Conservation (phyloP, 179 eudicot genomes). For the Carnegiea gigantea region DNA sequence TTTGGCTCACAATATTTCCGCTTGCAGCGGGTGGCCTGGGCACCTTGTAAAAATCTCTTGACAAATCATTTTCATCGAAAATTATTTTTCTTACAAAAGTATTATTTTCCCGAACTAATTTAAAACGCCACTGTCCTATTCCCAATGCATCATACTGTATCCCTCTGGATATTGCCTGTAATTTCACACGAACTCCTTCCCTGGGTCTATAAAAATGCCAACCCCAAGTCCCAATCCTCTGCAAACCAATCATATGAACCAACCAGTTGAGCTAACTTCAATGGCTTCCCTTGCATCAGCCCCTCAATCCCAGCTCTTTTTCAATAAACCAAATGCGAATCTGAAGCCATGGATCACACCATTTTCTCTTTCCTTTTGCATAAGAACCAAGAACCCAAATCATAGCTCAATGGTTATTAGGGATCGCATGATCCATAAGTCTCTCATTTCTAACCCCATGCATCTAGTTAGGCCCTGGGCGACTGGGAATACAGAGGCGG, state of each 20-base stretch:
- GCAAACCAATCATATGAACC: neutral
- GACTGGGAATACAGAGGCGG: slow-evolving; percentile 20
- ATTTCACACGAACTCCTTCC: no score
- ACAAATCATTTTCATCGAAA: no score
- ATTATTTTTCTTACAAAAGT: no score
- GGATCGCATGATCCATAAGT: slow-evolving; percentile 6
- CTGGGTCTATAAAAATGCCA: neutral
- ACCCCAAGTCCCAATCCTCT: neutral
- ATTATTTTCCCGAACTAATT: no score
- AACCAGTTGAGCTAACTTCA: neutral
- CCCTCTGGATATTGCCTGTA: no score
- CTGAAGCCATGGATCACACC: slow-evolving; percentile 16
- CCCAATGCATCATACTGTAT: no score
- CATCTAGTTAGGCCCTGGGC: no score
- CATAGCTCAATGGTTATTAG: slow-evolving; percentile 19
- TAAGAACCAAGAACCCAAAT: slow-evolving; percentile 16
- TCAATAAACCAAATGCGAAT: slow-evolving; percentile 31
- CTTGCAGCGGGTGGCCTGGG: no score
- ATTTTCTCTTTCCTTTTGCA: neutral
- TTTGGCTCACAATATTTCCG: no score
- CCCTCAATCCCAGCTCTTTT: slow-evolving; percentile 38
- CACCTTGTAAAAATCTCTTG: no score
- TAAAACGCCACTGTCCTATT: no score
- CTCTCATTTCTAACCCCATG: neutral
- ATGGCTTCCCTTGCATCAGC: slow-evolving; percentile 60